Evolutionary conservation across 2,329 filamentous ascomycete genomes (phyloP).

Genomic region (Didymella pomorum): DNA sequence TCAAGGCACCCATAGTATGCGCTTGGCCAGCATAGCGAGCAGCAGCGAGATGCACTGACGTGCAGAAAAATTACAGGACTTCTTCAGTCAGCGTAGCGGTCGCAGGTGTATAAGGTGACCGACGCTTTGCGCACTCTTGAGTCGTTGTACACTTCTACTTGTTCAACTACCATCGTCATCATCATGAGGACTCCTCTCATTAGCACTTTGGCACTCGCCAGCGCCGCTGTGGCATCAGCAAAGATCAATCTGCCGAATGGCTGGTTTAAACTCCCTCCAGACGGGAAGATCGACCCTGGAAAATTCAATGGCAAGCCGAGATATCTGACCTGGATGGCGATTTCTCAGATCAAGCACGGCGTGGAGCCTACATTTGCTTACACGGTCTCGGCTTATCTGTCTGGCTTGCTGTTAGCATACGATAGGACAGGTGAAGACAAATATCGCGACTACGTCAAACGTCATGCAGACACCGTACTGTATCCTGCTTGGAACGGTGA

Average conservation of each 20-base stretch:
- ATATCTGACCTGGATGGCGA: conserved; percentile 34
- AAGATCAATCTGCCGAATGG: conserved; percentile 24
- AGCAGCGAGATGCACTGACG: conserved; percentile 6
- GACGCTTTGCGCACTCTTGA: not conserved
- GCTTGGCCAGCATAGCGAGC: conserved; percentile 8
- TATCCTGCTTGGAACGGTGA: conserved; percentile 44
- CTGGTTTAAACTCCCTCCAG: conserved; percentile 27
- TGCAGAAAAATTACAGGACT: not conserved
- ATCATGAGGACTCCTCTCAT: conserved; percentile 24
- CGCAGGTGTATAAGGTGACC: conserved; percentile 3
- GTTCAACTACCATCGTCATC: not conserved
- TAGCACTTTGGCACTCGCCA: conserved; percentile 14
- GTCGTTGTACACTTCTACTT: not conserved
- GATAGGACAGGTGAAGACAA: conserved; percentile 28
- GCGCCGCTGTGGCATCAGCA: conserved; percentile 21
- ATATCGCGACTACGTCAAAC: conserved; percentile 53
- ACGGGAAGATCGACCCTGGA: conserved; percentile 19
- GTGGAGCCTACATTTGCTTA: conserved; percentile 31
- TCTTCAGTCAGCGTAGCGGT: not conserved
- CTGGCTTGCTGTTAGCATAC: conserved; percentile 28
- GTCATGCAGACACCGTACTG: conserved; percentile 56
- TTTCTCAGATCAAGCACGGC: conserved; percentile 33
- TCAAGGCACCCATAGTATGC: not conserved
- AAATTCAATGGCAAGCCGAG: conserved; percentile 24
- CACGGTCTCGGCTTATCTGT: conserved; percentile 29